These are phyloP conservation scores for Fusarium chuoi DNA, from an alignment of 2,329 filamentous ascomycete genomes.

Conservation along the genomic window DNA sequence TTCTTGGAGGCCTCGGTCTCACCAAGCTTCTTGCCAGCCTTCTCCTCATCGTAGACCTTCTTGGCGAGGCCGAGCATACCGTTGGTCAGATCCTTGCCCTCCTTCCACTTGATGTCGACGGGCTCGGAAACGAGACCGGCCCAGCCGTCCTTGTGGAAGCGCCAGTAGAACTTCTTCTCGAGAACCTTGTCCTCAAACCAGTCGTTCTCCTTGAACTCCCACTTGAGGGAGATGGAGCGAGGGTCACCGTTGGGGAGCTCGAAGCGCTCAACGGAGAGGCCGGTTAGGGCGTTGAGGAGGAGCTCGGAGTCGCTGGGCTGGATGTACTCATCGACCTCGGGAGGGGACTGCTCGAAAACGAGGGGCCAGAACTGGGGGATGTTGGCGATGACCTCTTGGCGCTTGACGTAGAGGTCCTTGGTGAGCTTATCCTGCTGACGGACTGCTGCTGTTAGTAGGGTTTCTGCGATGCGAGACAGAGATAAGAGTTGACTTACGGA, in stretches of 20 bases:
- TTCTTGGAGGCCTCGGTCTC: conserved; percentile 61
- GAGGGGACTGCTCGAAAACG: conserved; percentile 86
- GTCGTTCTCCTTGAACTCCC: conserved; percentile 84
- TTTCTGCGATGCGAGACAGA: not conserved
- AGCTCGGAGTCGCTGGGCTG: conserved; percentile 81
- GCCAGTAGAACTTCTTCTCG: conserved; percentile 93
- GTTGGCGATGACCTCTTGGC: conserved; percentile 73
- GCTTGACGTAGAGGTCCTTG: conserved; percentile 79
- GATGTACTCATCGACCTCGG: conserved; percentile 89
- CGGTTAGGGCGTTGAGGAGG: conserved; percentile 74
- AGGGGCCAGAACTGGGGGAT: conserved; percentile 96
- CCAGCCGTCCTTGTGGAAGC: conserved; percentile 74
- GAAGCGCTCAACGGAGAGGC: conserved; percentile 80
- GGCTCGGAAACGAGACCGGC: conserved; percentile 87
- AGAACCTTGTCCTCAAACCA: conserved; percentile 81
- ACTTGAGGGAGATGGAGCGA: conserved; percentile 79
- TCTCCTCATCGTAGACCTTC: conserved; percentile 71
- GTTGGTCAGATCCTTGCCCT: conserved; percentile 80
- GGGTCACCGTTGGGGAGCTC: conserved; percentile 83
- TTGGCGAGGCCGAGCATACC: conserved; percentile 81
- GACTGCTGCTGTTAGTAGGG: conserved; percentile 60
- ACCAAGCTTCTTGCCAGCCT: conserved; percentile 54
- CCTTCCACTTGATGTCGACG: conserved; percentile 87
- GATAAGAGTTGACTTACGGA: conserved; percentile 68
- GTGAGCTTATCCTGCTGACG: conserved; percentile 77